Percentiles rank a stretch among this genome's conserved stretches.
phyloP scores from a whole-genome alignment of 306 rosid species.

The Castanea mollissima region DNA sequence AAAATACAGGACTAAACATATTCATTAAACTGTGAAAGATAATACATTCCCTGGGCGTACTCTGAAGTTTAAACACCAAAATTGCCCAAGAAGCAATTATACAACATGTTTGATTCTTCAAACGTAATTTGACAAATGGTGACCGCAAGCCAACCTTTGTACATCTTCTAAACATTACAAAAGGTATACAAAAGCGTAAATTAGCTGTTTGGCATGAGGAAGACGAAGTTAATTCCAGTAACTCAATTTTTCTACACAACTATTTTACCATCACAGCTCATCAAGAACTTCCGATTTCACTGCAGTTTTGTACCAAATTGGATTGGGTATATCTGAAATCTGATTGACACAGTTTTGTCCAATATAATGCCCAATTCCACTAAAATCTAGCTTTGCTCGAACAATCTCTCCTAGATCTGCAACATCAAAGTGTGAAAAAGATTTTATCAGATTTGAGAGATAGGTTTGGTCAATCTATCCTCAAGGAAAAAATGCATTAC shows the following conservation, averaged over 20 bases:
- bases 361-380: constrained; percentile 75
- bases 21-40: background rate
- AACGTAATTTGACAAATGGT: background rate
- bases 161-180: background rate
- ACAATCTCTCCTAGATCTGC: constrained; percentile 84
- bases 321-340: constrained; percentile 1
- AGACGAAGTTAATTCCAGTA: background rate
- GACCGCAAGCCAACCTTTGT: background rate
- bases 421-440: background rate
- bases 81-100: background rate
- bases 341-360: constrained; percentile 37
- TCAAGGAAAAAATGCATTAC: background rate
- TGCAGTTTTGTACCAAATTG: background rate
- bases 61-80: background rate
- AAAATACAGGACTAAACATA: too few species aligned
- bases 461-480: background rate
- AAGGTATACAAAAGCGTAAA: background rate
- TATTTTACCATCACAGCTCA: background rate
- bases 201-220: background rate
- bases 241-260: background rate
- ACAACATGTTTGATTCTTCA: background rate
- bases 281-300: constrained; percentile 23
- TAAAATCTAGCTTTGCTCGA: constrained; percentile 70
- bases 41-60: too few species aligned
- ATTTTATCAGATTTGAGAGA: background rate